Evolutionary conservation across 31 red algal species (phyloP).

Genomic region (Endocladia muricata): DNA sequence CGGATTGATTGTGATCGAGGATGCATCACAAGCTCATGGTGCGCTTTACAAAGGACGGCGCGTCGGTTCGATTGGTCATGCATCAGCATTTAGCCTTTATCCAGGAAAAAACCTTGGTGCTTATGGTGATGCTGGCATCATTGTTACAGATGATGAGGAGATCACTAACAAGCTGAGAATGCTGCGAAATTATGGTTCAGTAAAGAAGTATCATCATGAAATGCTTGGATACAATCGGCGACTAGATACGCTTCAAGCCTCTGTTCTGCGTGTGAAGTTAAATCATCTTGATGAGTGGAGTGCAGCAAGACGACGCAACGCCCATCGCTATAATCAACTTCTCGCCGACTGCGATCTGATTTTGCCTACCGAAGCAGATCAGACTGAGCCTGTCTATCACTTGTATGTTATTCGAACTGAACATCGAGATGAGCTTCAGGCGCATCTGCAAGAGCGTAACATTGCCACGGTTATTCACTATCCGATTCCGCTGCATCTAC

Average conservation of each 20-base stretch:
- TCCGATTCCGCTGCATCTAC: no score
- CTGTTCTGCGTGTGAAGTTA: slow-evolving; percentile 16
- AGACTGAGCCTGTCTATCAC: no score
- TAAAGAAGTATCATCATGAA: not conserved
- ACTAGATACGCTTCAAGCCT: slow-evolving; percentile 18
- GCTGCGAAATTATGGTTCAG: slow-evolving; percentile 14
- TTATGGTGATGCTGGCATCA: slow-evolving; percentile 23
- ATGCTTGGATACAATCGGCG: slow-evolving; percentile 2
- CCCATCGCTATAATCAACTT: slow-evolving; percentile 2
- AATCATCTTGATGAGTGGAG: slow-evolving; percentile 19
- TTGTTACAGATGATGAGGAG: slow-evolving; percentile 17
- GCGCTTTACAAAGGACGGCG: not conserved
- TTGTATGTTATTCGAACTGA: no score
- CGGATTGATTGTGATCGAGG: slow-evolving; percentile 22
- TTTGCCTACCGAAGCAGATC: no score
- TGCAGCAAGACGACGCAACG: not conserved
- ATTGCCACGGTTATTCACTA: no score
- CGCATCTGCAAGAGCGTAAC: no score
- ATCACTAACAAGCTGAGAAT: not conserved
- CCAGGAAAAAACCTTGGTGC: slow-evolving; percentile 11
- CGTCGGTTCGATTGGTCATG: slow-evolving; percentile 18
- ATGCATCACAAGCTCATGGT: slow-evolving; percentile 24
- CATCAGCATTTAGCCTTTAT: slow-evolving; percentile 14
- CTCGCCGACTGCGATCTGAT: no score
- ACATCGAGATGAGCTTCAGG: no score